Conservation (phyloP, 2,329 filamentous ascomycete species). For the Clonostachys solani region DNA sequence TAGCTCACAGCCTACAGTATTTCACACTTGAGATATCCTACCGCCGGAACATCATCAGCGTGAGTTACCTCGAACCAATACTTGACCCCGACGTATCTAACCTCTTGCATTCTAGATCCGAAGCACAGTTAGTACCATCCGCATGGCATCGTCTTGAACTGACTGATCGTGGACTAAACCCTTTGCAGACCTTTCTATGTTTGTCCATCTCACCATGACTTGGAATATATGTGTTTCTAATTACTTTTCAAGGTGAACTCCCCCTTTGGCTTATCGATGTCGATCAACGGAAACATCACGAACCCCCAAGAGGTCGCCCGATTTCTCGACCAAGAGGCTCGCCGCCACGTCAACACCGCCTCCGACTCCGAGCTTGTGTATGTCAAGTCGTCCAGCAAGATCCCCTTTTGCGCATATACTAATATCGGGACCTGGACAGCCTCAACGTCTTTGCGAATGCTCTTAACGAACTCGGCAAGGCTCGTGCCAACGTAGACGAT, state of each 20-base stretch:
- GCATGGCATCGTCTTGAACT: not conserved
- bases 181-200: conserved; percentile 69
- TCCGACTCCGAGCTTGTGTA: conserved; percentile 78
- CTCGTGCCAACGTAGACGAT: conserved; percentile 73
- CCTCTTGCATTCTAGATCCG: conserved; percentile 53
- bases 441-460: conserved; percentile 85
- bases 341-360: conserved; percentile 86
- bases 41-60: conserved; percentile 69
- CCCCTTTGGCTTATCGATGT: conserved; percentile 51
- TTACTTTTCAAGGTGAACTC: conserved; percentile 58
- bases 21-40: conserved; percentile 81
- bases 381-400: not conserved
- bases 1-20: not conserved
- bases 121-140: conserved; percentile 27
- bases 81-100: conserved; percentile 12
- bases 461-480: conserved; percentile 75
- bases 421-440: conserved; percentile 12
- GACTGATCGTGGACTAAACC: not conserved
- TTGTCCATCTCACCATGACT: not conserved
- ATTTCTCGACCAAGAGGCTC: conserved; percentile 73
- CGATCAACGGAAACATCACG: conserved; percentile 87
- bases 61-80: conserved; percentile 8
- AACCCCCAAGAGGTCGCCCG: conserved; percentile 65
- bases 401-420: not conserved
- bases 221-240: not conserved